A percentile compares a stretch with the other conserved stretches of the same genome.
phyloP scores from a whole-genome alignment of 768 basidiomycete genomes.

The Macrocybe gigantea region DNA sequence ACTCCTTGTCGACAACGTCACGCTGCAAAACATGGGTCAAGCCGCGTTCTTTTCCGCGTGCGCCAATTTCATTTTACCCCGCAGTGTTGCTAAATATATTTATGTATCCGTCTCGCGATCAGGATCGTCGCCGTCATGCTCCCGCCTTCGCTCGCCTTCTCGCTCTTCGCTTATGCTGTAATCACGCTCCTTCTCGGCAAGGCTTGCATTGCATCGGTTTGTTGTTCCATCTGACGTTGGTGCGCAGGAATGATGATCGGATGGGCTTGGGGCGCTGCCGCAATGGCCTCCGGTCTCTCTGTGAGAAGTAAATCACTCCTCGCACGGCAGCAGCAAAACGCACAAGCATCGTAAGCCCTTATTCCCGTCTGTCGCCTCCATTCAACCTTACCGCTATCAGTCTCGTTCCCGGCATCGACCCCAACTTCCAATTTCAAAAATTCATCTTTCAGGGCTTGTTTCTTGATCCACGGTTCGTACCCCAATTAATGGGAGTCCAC shows the following conservation, averaged over 20 bases:
- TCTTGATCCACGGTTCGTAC: conserved; percentile 33
- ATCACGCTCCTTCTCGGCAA: conserved; percentile 28
- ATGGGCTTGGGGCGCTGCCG: conserved; percentile 41
- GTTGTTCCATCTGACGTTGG: neutral
- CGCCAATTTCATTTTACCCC: conserved; percentile 5
- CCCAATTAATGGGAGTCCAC: neutral
- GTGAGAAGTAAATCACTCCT: conserved; percentile 29
- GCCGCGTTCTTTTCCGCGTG: conserved; percentile 35
- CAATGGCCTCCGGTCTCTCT: conserved; percentile 34
- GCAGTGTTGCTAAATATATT: neutral
- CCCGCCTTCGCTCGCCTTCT: conserved; percentile 32
- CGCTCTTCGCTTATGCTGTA: conserved; percentile 28
- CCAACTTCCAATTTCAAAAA: conserved; percentile 23
- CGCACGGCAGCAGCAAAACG: conserved; percentile 24
- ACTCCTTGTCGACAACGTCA: conserved; percentile 26
- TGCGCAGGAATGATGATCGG: conserved; percentile 33
- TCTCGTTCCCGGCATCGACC: conserved; percentile 19
- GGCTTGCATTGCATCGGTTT: neutral
- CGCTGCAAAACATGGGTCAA: conserved; percentile 33
- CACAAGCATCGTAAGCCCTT: conserved; percentile 28
- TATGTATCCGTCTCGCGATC: neutral
- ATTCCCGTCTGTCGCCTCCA: neutral
- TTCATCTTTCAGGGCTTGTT: conserved; percentile 32
- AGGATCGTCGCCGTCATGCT: conserved; percentile 35
- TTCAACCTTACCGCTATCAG: conserved; percentile 6